Conservation (phyloP, 345 rosid genomes). For the Linum lewisii region DNA sequence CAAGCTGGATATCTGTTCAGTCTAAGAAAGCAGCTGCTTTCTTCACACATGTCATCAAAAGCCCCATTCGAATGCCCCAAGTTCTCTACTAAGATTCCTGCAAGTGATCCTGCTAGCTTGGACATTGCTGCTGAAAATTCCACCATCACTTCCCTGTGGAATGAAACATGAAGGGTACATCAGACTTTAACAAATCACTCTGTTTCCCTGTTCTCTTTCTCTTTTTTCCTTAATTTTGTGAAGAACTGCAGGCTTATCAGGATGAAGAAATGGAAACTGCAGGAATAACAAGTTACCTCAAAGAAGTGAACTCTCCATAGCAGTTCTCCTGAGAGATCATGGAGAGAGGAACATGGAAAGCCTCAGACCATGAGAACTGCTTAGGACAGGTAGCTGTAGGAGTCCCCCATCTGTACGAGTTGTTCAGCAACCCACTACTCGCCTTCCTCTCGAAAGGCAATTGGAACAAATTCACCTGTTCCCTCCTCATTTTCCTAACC, state of each 20-base stretch:
- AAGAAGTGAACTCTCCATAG: slow-evolving; percentile 33
- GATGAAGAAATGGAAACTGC: neutral
- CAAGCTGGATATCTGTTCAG: slow-evolving; percentile 51
- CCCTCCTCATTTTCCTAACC: slow-evolving; percentile 35
- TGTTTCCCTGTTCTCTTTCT: too few relatives aligned
- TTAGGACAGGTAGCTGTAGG: slow-evolving; percentile 36
- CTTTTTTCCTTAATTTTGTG: too few relatives aligned
- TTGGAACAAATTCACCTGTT: slow-evolving; percentile 37
- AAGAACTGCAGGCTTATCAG: too few relatives aligned
- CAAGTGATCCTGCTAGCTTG: slow-evolving; percentile 38
- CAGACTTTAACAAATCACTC: neutral
- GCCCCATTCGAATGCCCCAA: slow-evolving; percentile 19
- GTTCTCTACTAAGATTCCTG: slow-evolving; percentile 36
- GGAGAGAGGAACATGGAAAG: slow-evolving; percentile 53
- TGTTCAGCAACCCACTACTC: slow-evolving; percentile 28
- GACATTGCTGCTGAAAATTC: slow-evolving; percentile 48
- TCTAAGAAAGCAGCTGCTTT: slow-evolving; percentile 48
- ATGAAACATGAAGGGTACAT: neutral
- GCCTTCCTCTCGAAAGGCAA: slow-evolving; percentile 39
- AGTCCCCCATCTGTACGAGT: slow-evolving; percentile 59
- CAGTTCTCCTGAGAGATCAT: slow-evolving; percentile 34
- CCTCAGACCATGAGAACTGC: slow-evolving; percentile 65
- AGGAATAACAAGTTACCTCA: slow-evolving; percentile 26
- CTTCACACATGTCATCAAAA: slow-evolving; percentile 31
- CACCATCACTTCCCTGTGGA: slow-evolving; percentile 36